Percentiles rank a stretch among this genome's conserved stretches.
Conservation (phyloP, 1,139 yeast species). For the Candida labiduridarum region DNA sequence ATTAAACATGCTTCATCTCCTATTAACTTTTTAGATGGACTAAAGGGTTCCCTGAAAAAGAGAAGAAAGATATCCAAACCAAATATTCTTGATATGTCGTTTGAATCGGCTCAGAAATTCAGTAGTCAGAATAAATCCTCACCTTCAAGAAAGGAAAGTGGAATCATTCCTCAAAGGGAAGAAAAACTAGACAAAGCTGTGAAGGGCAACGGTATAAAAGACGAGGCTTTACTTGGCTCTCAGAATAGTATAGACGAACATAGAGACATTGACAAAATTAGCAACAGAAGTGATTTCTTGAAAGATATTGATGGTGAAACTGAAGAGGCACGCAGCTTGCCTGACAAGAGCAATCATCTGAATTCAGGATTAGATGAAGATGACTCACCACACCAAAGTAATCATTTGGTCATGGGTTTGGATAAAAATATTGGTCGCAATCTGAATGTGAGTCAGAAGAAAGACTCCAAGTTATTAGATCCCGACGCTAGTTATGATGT, state of each 20-base stretch:
- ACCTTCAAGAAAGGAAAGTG: not conserved
- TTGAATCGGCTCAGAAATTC: slow-evolving; percentile 9
- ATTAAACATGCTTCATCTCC: slow-evolving; percentile 7
- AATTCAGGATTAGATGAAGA: not conserved
- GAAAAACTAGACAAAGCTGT: not conserved
- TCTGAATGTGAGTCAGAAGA: not conserved
- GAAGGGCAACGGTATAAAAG: not conserved
- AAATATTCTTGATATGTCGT: slow-evolving; percentile 18
- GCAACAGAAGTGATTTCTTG: not conserved
- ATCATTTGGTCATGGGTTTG: not conserved
- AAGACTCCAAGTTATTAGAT: not conserved
- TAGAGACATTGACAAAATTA: not conserved
- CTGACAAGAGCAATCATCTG: not conserved
- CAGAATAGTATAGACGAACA: too few species aligned
- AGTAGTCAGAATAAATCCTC: not conserved
- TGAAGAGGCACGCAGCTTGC: not conserved
- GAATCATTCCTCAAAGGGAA: not conserved
- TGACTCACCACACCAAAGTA: not conserved
- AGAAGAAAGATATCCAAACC: slow-evolving; percentile 11
- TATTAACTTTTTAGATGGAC: slow-evolving; percentile 7
- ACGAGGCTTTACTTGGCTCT: too few species aligned
- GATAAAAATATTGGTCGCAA: too few species aligned
- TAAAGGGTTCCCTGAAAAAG: slow-evolving; percentile 1
- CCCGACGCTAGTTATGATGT: not conserved
- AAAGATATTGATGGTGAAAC: not conserved